phyloP scores from a whole-genome alignment of 305 asterid genomes.

The Solanum chacoense region DNA sequence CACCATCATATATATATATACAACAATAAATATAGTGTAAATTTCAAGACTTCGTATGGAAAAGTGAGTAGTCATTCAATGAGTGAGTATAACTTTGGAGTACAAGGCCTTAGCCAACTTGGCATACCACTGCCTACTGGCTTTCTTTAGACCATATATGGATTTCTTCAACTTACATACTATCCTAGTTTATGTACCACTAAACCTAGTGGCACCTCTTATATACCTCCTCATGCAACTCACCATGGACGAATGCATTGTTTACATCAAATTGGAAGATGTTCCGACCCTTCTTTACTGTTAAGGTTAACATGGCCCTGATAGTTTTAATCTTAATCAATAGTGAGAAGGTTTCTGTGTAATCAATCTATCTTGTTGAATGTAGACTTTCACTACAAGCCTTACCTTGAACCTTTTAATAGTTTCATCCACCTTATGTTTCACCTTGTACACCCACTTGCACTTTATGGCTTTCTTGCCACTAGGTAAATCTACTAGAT shows the following conservation, averaged over 20 bases:
- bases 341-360: neutral
- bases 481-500: neutral
- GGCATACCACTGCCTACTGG: neutral
- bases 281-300: neutral
- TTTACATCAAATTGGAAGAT: neutral
- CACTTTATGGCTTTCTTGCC: neutral
- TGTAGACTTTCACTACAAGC: neutral
- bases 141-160: neutral
- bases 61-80: neutral
- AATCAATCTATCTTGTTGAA: neutral
- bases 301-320: neutral
- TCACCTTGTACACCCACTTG: neutral
- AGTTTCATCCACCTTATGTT: neutral
- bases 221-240: neutral
- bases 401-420: neutral
- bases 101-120: neutral
- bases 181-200: neutral
- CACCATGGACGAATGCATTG: neutral
- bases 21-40: too few relatives aligned
- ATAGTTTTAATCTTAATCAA: neutral
- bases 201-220: neutral
- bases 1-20: neutral
- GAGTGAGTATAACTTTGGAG: neutral
- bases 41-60: neutral
- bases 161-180: too few relatives aligned